Base-by-base conservation (phyloP, 2,329 filamentous ascomycete genomes). In the Diplodia sapinea region DNA sequence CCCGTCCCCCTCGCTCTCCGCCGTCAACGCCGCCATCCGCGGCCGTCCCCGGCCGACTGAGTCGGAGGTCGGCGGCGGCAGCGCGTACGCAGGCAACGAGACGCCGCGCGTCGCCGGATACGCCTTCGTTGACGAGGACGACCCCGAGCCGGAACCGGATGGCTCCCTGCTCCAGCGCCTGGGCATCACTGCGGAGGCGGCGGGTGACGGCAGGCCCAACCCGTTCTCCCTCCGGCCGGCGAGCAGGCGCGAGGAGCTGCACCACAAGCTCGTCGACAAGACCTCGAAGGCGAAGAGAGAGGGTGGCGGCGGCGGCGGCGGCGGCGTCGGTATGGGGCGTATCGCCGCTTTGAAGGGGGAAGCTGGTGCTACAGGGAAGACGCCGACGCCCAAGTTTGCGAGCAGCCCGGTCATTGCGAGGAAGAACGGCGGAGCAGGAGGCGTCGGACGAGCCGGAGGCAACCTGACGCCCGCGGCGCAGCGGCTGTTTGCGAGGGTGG, bases 41-140 rank as follows among this genome's bases (percentile, higher is more conserved):
- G 92, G 93, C 11, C 87, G 84, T 87, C 9, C 81, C 84, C 2
- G 85, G 84, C 9, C 57, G 13, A n/a, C 56, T 15, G 36, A 51
- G 15, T 62, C 82, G 11, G 84, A 84, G 2, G 57, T 47, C 12
- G 40, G 40, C 40, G 40, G 40, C 40, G 17, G 40, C 40, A n/a
- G 50, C 11, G 49, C 12, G 20, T 86, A 83, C 69, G 83, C 83
- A 1, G 91, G 89, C 17, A 86, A 85, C 68, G 93, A 96, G 78
- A 98, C 94, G 11, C 95, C 94, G 0, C 86, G 92, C 2, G 92
- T 98, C 0, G 96, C 96, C 70, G 95, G 95, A 1, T 99, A 97
- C 77, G 87, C 93, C 0, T 98, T 97, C 79, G 94, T 99, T 43
- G 93, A 59, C 31, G 51, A 55, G 20, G 50, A 64, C 2, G 50